Percentiles rank a stretch among this genome's conserved stretches.
These are phyloP conservation scores for Trypanosoma brucei DNA, from an alignment of 208 protist genomes.

Conservation along the genomic window DNA sequence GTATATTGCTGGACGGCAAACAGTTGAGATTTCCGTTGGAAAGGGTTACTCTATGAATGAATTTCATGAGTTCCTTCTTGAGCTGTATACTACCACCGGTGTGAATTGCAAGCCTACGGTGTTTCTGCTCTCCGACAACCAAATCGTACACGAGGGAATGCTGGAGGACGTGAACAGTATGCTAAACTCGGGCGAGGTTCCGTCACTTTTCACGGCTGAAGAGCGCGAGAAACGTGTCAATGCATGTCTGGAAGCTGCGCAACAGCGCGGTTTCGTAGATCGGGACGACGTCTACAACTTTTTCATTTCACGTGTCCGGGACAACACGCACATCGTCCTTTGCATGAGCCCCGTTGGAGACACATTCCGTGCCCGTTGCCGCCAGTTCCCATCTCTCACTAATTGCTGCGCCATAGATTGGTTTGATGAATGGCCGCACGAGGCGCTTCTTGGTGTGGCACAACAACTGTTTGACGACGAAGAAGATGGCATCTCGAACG, in stretches of 20 bases:
- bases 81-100: slow-evolving; percentile 88
- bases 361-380: slow-evolving; percentile 91
- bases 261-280: slow-evolving; percentile 80
- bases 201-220: slow-evolving; percentile 94
- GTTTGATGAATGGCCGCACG: slow-evolving; percentile 95
- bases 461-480: slow-evolving; percentile 72
- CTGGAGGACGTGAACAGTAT: slow-evolving; percentile 98
- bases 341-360: slow-evolving; percentile 96
- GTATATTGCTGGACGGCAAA: slow-evolving; percentile 85
- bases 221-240: slow-evolving; percentile 95
- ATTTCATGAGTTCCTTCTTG: slow-evolving; percentile 90
- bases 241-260: slow-evolving; percentile 85
- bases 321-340: slow-evolving; percentile 95
- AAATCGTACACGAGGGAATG: slow-evolving; percentile 95
- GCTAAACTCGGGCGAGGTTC: slow-evolving; percentile 97
- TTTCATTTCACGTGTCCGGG: slow-evolving; percentile 94
- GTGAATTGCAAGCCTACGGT: slow-evolving; percentile 86
- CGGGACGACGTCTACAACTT: slow-evolving; percentile 92
- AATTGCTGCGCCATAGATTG: slow-evolving; percentile 98
- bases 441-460: slow-evolving; percentile 91
- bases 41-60: slow-evolving; percentile 91
- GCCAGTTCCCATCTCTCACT: slow-evolving; percentile 96
- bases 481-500: slow-evolving; percentile 16
- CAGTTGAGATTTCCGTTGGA: slow-evolving; percentile 90
- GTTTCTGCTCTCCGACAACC: slow-evolving; percentile 94